Evolutionary conservation across 768 basidiomycete genomes (phyloP).

Genomic region (Dictyophora rubrovolvata): DNA sequence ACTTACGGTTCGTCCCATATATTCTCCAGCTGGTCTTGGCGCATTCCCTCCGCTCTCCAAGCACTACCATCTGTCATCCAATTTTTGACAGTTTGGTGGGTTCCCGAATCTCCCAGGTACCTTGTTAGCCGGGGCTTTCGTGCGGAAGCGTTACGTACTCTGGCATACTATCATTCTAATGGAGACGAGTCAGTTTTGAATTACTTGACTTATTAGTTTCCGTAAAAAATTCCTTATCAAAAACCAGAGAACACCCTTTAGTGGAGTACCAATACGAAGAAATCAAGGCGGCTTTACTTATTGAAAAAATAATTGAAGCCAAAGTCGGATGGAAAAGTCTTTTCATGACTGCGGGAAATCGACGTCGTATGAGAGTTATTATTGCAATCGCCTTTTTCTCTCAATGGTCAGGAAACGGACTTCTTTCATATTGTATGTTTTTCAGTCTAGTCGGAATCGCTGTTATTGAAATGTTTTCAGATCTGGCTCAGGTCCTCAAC

Average conservation of each 20-base stretch:
- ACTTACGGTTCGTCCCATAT: slow-evolving; percentile 60
- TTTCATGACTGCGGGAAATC: slow-evolving; percentile 23
- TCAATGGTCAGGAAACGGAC: slow-evolving; percentile 56
- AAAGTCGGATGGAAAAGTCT: slow-evolving; percentile 16
- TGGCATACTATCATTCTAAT: slow-evolving; percentile 33
- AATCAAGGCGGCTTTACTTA: slow-evolving; percentile 41
- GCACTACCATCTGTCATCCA: slow-evolving; percentile 21
- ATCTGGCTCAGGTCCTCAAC: slow-evolving; percentile 44
- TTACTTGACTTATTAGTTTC: neutral
- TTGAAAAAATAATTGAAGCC: neutral
- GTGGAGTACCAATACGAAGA: slow-evolving; percentile 55
- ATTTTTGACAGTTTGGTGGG: slow-evolving; percentile 23
- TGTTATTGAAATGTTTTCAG: neutral
- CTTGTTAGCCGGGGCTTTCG: slow-evolving; percentile 23
- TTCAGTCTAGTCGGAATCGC: neutral
- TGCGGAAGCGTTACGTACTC: slow-evolving; percentile 25
- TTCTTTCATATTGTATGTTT: slow-evolving; percentile 26
- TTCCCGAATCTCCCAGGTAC: slow-evolving; percentile 32
- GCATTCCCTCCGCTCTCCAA: slow-evolving; percentile 25
- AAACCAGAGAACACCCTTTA: slow-evolving; percentile 35
- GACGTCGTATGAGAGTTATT: slow-evolving; percentile 21
- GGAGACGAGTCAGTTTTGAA: slow-evolving; percentile 21
- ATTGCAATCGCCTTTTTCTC: slow-evolving; percentile 40
- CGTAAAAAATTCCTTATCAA: neutral
- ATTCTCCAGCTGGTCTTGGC: slow-evolving; percentile 26